Percentiles rank a stretch among this genome's conserved stretches.
Conservation (phyloP, 345 rosid genomes). For the Aegle marmelos region DNA sequence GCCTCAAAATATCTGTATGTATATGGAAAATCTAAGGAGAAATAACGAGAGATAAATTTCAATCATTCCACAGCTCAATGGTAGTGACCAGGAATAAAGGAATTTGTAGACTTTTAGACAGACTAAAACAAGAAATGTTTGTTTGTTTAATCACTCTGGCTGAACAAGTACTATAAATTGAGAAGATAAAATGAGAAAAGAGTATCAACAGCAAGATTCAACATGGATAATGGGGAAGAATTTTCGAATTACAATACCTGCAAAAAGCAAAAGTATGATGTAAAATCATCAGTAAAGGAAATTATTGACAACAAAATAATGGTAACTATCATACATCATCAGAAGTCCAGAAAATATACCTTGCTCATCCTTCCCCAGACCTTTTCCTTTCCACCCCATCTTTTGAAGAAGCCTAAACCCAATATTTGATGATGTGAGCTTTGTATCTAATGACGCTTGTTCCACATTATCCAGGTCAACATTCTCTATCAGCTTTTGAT, state of each 20-base stretch:
- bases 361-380: slow-evolving; percentile 94
- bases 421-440: slow-evolving; percentile 74
- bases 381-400: slow-evolving; percentile 99
- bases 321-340: background rate
- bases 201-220: background rate
- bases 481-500: slow-evolving; percentile 73
- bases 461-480: slow-evolving; percentile 87
- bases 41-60: background rate
- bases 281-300: background rate
- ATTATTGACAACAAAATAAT: background rate
- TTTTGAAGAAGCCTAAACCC: slow-evolving; percentile 96
- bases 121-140: background rate
- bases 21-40: background rate
- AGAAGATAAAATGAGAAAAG: background rate
- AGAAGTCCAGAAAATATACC: slow-evolving; percentile 35
- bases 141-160: background rate
- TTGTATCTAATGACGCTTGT: slow-evolving; percentile 80
- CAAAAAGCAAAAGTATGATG: background rate
- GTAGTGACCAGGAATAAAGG: background rate
- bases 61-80: background rate
- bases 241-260: background rate
- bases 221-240: background rate
- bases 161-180: background rate
- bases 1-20: background rate
- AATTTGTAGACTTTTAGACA: background rate